A percentile compares a stretch with the other conserved stretches of the same genome.
Conservation (phyloP, 306 rosid genomes). For the Pyrus communis region DNA sequence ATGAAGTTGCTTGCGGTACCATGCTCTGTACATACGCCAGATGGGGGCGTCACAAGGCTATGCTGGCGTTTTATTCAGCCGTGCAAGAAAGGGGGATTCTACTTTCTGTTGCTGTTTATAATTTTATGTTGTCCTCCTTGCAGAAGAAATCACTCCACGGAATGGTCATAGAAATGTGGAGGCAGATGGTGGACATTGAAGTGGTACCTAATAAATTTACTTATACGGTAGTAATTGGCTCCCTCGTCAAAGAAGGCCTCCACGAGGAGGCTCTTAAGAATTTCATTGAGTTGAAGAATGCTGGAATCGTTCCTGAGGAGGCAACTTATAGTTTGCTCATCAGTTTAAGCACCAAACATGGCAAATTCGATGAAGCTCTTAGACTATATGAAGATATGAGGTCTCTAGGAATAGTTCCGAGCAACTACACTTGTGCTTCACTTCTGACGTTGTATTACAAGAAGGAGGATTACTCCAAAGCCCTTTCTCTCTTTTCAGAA, state of each 20-base stretch:
- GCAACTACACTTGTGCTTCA: conserved; percentile 84
- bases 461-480: conserved; percentile 73
- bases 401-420: conserved; percentile 54
- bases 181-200: conserved; percentile 50
- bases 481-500: conserved; percentile 78
- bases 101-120: conserved; percentile 65
- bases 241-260: conserved; percentile 55
- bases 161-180: conserved; percentile 60
- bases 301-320: conserved; percentile 72
- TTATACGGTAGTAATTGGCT: conserved; percentile 60
- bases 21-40: conserved; percentile 92
- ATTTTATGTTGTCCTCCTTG: conserved; percentile 92
- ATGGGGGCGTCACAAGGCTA: conserved; percentile 89
- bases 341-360: conserved; percentile 50
- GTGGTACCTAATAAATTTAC: conserved; percentile 60
- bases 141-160: conserved; percentile 82
- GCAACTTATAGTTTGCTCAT: conserved; percentile 67
- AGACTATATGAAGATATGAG: conserved; percentile 70
- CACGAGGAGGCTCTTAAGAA: conserved; percentile 52
- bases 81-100: conserved; percentile 54
- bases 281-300: conserved; percentile 53
- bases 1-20: conserved; percentile 92
- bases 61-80: conserved; percentile 84
- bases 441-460: conserved; percentile 79
- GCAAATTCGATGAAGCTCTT: conserved; percentile 48